These are phyloP conservation scores for Pluteus cervinus DNA, from an alignment of 768 basidiomycete genomes.

Conservation along the genomic window DNA sequence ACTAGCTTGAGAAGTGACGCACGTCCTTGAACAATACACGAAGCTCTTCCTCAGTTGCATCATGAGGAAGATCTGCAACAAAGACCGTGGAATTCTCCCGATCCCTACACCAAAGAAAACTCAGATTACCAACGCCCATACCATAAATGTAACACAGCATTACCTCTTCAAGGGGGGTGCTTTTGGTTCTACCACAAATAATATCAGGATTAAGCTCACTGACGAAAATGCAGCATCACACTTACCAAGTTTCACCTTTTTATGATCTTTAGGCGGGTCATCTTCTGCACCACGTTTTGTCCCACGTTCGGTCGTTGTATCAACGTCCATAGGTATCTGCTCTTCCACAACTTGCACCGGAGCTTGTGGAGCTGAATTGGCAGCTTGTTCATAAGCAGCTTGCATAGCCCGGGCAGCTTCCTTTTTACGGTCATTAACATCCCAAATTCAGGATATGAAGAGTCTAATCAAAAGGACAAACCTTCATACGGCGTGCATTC, in stretches of 20 bases:
- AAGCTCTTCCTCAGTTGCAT: conserved; percentile 62
- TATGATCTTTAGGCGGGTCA: conserved; percentile 34
- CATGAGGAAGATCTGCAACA: conserved; percentile 61
- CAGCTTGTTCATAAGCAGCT: conserved; percentile 34
- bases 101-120: conserved; percentile 48
- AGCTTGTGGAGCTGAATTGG: conserved; percentile 25
- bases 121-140: background rate
- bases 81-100: conserved; percentile 94
- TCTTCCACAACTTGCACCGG: background rate
- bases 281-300: conserved; percentile 66
- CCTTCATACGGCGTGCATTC: conserved; percentile 60
- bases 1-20: conserved; percentile 8
- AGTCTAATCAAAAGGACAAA: conserved; percentile 18
- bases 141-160: conserved; percentile 6
- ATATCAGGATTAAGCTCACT: background rate
- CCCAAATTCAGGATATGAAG: background rate
- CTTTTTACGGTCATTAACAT: conserved; percentile 57
- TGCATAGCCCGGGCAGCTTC: conserved; percentile 47
- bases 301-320: conserved; percentile 28
- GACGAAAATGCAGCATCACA: conserved; percentile 3
- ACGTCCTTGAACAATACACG: conserved; percentile 81
- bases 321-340: conserved; percentile 35
- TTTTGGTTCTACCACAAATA: conserved; percentile 31
- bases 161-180: conserved; percentile 56
- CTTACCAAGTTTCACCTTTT: conserved; percentile 61